These are phyloP conservation scores for Amphibolis antarctica DNA, from an alignment of 106 monocot genomes.

Conservation along the genomic window DNA sequence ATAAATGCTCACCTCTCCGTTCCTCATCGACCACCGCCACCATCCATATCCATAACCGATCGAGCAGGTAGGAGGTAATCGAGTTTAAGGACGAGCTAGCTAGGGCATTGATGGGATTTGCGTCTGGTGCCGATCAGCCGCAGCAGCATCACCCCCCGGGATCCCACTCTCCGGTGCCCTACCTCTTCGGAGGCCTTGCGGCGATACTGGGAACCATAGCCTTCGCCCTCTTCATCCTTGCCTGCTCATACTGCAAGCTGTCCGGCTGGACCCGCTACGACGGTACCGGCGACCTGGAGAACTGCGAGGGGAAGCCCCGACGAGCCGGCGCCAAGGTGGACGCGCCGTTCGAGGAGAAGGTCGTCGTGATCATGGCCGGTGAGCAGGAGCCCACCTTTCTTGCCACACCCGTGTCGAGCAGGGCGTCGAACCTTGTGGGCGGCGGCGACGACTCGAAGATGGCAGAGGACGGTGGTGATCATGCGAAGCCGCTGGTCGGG, in stretches of 20 bases:
- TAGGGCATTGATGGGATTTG: too few relatives aligned
- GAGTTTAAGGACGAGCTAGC: too few relatives aligned
- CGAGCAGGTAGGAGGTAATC: too few relatives aligned
- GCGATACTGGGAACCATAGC: conserved; percentile 22
- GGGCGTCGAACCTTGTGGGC: background rate
- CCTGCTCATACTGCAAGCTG: conserved; percentile 24
- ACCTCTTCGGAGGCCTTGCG: conserved; percentile 24
- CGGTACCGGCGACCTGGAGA: conserved; percentile 10
- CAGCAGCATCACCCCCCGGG: conserved; percentile 12
- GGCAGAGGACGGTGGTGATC: too few relatives aligned
- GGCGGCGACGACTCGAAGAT: background rate
- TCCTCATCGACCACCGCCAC: too few relatives aligned
- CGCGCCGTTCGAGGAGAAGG: conserved; percentile 1
- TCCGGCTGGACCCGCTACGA: conserved; percentile 2
- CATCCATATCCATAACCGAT: too few relatives aligned
- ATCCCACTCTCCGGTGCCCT: conserved; percentile 19
- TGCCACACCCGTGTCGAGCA: background rate
- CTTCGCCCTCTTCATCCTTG: conserved; percentile 20
- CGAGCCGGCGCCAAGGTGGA: background rate
- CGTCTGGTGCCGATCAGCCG: too few relatives aligned
- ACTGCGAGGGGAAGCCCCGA: background rate
- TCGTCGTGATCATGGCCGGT: conserved; percentile 23
- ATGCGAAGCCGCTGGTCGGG: too few relatives aligned
- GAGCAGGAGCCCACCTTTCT: conserved; percentile 14
- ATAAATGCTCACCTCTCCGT: too few relatives aligned